Evolutionary conservation across 1,284 basidiomycete species (phyloP), one percentile per base, ranked within the genome.

Genomic region (Cutaneotrichosporon arboriforme): DNA sequence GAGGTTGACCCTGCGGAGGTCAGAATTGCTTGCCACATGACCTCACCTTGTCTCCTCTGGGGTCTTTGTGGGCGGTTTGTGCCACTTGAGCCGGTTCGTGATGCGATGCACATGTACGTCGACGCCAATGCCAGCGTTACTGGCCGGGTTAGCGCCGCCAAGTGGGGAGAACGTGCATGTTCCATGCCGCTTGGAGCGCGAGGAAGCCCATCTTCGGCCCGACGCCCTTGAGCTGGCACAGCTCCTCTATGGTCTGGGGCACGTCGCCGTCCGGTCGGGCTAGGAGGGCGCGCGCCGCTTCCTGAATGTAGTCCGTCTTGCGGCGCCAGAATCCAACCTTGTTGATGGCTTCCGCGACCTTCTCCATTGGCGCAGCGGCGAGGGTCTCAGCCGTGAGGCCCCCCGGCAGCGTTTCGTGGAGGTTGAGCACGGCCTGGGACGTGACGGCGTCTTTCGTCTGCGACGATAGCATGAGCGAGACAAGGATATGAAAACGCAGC

Each of bases 71-170:
- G 83, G 82, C 3, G 81, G 83, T 50, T 83, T 82, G 72, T 96
- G 90, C 94, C 94, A 97, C 20, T 87, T 85, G 0, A 97, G 75
- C 17, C 92, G 80, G 64, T 97, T 94, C 13, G 91, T 90, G 52
- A 97, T 93, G 1, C 94, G 80, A 64, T 97, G 92, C 1, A 98
- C 94, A 67, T 98, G 92, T 0, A 90, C 87, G 64, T 97, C 94
- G 0, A 97, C 93, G 0, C 94, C 94, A 36, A 98, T 96, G 0
- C 93, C 94, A n/a, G 82, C 79, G 63, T 96, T 93, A 43, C 89
- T 90, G 10, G 10, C 10, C 62, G 54, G 5, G 21, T 51, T 39
- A 49, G 50, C 36, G 9, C 8, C 4, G 23, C 15, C 15, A 40
- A 4, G 0, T 14, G 12, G n/a, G 21, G 4, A 13, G 15, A 4